phyloP scores from a whole-genome alignment of 257 asterid genomes.

The Solanum sejunctum region DNA sequence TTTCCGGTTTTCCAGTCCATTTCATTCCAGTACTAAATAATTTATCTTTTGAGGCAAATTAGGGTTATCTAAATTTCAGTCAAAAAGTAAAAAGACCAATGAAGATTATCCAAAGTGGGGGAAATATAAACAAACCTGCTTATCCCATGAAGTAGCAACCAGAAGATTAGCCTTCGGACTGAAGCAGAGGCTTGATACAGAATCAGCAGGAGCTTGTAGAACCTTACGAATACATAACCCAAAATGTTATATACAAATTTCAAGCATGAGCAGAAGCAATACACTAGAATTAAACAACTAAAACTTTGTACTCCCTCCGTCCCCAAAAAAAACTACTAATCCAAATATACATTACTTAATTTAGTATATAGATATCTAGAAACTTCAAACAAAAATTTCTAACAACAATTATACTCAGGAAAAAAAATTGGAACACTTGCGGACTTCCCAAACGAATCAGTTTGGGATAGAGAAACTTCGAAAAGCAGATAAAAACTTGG shows the following conservation, averaged over 20 bases:
- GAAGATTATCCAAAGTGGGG: neutral
- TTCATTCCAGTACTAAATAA: neutral
- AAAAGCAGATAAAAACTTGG: neutral
- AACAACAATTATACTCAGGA: neutral
- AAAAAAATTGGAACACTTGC: too few relatives aligned
- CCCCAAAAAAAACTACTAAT: neutral
- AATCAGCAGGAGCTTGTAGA: constrained; percentile 68
- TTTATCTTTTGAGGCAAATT: neutral
- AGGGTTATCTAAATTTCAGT: neutral
- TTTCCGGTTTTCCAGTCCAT: neutral
- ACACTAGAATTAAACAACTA: neutral
- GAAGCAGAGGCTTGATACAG: constrained; percentile 74
- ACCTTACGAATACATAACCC: constrained; percentile 25
- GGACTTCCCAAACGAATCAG: neutral
- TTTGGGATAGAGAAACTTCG: neutral
- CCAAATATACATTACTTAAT: neutral
- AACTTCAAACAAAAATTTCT: neutral
- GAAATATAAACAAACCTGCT: constrained; percentile 40
- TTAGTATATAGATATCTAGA: neutral
- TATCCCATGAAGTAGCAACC: constrained; percentile 93
- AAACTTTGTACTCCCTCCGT: neutral
- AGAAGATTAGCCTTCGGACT: constrained; percentile 79
- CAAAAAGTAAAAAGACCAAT: neutral
- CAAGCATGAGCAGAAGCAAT: neutral
- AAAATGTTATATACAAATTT: neutral